Evolutionary conservation across 108 stramenopile genomes (phyloP).

Genomic region (Epipyxis sp.): DNA sequence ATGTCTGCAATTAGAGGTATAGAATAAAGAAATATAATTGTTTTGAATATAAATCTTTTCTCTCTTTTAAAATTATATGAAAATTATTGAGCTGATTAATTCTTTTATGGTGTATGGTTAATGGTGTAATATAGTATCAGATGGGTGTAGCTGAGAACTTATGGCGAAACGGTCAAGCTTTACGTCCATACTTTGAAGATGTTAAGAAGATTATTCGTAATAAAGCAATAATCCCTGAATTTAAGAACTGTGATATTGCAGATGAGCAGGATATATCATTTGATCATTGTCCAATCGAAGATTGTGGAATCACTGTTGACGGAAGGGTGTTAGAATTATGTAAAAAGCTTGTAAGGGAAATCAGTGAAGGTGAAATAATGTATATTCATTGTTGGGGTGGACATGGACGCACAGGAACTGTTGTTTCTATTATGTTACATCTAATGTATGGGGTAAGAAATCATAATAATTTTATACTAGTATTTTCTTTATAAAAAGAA

Average conservation of each 20-base stretch:
- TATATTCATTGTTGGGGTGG: constrained; percentile 67
- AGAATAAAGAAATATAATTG: constrained; percentile 42
- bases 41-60: constrained; percentile 33
- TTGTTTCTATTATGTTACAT: constrained; percentile 62
- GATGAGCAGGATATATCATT: constrained; percentile 40
- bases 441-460: constrained; percentile 49
- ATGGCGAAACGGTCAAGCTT: constrained; percentile 28
- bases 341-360: constrained; percentile 37
- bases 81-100: too few species aligned
- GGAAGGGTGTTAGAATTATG: constrained; percentile 44
- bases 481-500: too few species aligned
- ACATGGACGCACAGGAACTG: constrained; percentile 64
- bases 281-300: constrained; percentile 61
- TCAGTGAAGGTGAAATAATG: constrained; percentile 50
- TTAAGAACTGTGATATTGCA: not conserved
- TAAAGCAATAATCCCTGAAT: not conserved
- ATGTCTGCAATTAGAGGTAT: constrained; percentile 61
- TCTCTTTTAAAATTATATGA: too few species aligned
- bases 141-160: constrained; percentile 21
- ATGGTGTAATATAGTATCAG: too few species aligned
- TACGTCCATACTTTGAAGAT: constrained; percentile 33
- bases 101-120: too few species aligned
- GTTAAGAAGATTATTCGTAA: constrained; percentile 21
- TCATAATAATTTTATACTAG: not conserved
- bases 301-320: constrained; percentile 59